These are phyloP conservation scores for Trypanosoma platydactyli DNA, from an alignment of 208 protist species.

Conservation along the genomic window DNA sequence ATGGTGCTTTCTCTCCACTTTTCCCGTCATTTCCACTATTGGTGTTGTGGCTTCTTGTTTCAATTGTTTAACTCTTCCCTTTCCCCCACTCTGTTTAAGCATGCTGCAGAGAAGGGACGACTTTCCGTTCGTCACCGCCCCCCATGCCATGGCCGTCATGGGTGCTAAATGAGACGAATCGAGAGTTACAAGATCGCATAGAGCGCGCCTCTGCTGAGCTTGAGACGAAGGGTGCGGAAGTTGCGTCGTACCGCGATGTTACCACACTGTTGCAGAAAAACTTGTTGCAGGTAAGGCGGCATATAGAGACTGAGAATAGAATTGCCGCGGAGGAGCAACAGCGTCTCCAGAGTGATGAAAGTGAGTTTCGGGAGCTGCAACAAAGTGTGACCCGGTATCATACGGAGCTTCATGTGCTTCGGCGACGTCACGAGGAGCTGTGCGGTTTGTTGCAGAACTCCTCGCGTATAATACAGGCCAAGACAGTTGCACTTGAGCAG, in stretches of 20 bases:
- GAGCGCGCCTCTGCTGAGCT: conserved; percentile 23
- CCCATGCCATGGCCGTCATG: conserved; percentile 67
- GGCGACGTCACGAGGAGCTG: conserved; percentile 24
- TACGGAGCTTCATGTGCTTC: conserved; percentile 17
- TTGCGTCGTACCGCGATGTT: conserved; percentile 34
- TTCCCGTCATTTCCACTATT: not conserved
- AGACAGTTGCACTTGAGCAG: conserved; percentile 5
- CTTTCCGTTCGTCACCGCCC: not conserved
- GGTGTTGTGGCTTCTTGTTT: not conserved
- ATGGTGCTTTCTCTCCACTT: not conserved
- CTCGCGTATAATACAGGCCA: not conserved
- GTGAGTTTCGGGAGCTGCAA: conserved; percentile 26
- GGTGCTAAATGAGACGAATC: conserved; percentile 70
- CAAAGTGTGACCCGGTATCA: conserved; percentile 18
- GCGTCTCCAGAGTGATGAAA: conserved; percentile 28
- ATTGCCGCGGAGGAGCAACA: conserved; percentile 15
- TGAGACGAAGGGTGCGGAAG: conserved; percentile 35
- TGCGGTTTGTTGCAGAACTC: conserved; percentile 10
- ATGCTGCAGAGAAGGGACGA: conserved; percentile 1
- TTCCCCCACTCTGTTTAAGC: not conserved
- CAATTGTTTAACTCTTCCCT: not conserved
- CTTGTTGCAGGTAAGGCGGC: conserved; percentile 31
- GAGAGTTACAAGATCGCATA: conserved; percentile 31
- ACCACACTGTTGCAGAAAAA: conserved; percentile 40
- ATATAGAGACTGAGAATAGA: conserved; percentile 25